Percentiles rank a stretch among this genome's conserved stretches.
These are phyloP conservation scores for Apocynum venetum DNA, from an alignment of 257 asterid species.

Conservation along the genomic window DNA sequence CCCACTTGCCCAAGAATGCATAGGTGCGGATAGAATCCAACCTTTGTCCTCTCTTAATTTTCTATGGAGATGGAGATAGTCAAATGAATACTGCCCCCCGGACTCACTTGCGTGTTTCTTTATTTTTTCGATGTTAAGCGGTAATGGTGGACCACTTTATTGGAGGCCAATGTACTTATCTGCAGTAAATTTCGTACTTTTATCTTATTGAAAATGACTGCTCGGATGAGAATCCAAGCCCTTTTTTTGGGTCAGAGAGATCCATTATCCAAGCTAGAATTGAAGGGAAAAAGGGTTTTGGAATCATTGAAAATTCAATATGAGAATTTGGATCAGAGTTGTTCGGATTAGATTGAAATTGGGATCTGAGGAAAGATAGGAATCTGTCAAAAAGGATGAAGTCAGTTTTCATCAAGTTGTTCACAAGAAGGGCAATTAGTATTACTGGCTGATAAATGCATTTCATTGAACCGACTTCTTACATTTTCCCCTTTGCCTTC, in stretches of 20 bases:
- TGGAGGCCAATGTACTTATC: background rate
- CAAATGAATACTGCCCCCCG: background rate
- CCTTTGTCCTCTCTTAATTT: background rate
- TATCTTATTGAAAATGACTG: conserved; percentile 1
- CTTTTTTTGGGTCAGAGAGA: background rate
- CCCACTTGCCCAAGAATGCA: no score
- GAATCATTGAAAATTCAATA: background rate
- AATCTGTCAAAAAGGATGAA: no score
- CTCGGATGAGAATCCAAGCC: background rate
- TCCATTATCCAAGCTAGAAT: background rate
- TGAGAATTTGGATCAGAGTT: no score
- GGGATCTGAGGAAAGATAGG: no score
- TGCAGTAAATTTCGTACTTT: background rate
- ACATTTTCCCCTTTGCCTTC: no score
- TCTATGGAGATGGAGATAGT: background rate
- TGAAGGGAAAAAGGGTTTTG: background rate
- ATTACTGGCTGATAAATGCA: no score
- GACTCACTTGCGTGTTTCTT: background rate
- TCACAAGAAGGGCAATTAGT: no score
- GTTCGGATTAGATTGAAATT: no score
- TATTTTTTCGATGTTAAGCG: background rate
- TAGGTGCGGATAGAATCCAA: background rate
- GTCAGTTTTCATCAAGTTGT: no score
- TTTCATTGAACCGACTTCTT: no score
- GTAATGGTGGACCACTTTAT: background rate